Conservation (phyloP, 345 rosid species). For the Euphorbia lathyris region DNA sequence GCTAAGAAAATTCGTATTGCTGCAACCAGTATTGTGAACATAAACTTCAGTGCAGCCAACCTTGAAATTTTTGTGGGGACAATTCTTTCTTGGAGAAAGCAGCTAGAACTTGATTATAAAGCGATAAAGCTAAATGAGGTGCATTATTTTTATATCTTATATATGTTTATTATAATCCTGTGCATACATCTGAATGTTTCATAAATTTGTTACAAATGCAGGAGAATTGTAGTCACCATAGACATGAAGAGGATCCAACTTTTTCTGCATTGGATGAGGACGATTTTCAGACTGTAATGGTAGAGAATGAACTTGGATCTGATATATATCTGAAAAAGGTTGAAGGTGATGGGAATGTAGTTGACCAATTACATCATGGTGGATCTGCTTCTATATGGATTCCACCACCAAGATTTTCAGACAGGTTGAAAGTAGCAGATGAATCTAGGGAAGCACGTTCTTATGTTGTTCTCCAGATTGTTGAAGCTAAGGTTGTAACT, state of each 20-base stretch:
- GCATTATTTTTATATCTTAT: conserved; percentile 8
- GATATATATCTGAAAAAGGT: conserved; percentile 74
- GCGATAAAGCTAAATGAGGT: conserved; percentile 78
- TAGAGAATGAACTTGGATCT: conserved; percentile 89
- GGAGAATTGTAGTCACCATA: conserved; percentile 49
- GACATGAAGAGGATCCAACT: conserved; percentile 53
- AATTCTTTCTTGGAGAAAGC: conserved; percentile 88
- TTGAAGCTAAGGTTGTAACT: conserved; percentile 79
- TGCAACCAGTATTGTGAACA: conserved; percentile 75
- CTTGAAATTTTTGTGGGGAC: conserved; percentile 72
- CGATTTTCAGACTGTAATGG: conserved; percentile 74
- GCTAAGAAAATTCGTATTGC: conserved; percentile 87
- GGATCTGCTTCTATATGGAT: conserved; percentile 68
- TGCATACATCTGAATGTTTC: neutral
- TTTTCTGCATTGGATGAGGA: conserved; percentile 95
- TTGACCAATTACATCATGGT: conserved; percentile 55
- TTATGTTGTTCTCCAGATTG: conserved; percentile 70
- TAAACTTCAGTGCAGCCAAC: conserved; percentile 86
- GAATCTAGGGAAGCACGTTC: conserved; percentile 68
- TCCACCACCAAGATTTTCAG: conserved; percentile 94
- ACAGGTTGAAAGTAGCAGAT: conserved; percentile 76
- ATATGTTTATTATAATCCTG: conserved; percentile 8
- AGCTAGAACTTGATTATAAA: conserved; percentile 80
- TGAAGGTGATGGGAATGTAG: conserved; percentile 56
- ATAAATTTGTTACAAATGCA: conserved; percentile 26